Percentiles rank a stretch among this genome's conserved stretches.
phyloP scores from a whole-genome alignment of 1,284 basidiomycete species.

The Sphagnurus paluster region DNA sequence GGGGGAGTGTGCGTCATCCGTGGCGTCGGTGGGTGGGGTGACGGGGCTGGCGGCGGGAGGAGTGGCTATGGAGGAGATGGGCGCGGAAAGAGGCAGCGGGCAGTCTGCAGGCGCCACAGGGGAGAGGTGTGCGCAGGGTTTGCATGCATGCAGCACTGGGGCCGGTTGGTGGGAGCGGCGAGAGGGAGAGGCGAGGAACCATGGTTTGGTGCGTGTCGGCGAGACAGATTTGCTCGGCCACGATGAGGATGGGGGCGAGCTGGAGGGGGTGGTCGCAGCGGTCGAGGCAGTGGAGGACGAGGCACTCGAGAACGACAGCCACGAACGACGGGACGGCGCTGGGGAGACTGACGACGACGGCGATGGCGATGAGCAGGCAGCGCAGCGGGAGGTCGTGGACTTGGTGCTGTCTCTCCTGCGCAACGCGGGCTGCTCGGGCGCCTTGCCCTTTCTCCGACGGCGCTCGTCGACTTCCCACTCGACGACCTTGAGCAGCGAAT shows the following conservation, averaged over 20 bases:
- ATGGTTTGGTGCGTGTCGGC: constrained; percentile 6
- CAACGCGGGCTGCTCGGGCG: constrained; percentile 9
- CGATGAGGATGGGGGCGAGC: constrained; percentile 17
- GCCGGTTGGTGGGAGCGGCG: background rate
- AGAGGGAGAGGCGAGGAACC: constrained; percentile 9
- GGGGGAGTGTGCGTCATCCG: constrained; percentile 3
- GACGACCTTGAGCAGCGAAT: constrained; percentile 46
- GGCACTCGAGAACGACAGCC: constrained; percentile 27
- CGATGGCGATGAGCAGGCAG: constrained; percentile 34
- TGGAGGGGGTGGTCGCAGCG: constrained; percentile 20
- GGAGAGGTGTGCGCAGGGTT: constrained; percentile 14
- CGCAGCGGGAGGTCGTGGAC: constrained; percentile 17
- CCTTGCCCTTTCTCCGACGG: constrained; percentile 33
- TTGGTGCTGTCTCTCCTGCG: constrained; percentile 17
- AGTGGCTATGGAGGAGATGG: constrained; percentile 19
- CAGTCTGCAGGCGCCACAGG: constrained; percentile 25
- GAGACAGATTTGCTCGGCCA: constrained; percentile 23
- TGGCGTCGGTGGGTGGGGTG: background rate
- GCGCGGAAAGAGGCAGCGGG: background rate
- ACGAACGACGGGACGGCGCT: constrained; percentile 35
- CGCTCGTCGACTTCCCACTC: constrained; percentile 37
- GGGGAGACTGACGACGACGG: constrained; percentile 33
- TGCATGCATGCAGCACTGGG: constrained; percentile 1
- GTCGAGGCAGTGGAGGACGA: constrained; percentile 21
- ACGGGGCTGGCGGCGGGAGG: background rate